Base-by-base conservation (phyloP, 305 asterid genomes). In the Fraxinus velutina region DNA sequence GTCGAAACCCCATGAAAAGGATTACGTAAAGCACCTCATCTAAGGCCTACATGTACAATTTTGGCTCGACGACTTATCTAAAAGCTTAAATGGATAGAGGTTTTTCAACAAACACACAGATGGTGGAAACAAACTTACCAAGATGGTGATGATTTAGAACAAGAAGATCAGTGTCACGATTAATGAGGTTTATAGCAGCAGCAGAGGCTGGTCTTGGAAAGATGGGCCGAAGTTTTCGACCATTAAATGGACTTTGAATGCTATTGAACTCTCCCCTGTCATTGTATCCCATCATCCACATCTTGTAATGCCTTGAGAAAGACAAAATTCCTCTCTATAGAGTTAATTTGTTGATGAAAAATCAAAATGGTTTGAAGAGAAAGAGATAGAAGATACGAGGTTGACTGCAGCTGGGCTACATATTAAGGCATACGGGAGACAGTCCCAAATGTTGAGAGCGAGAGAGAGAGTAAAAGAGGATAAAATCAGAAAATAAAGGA, bases 281-380 rank as follows among this genome's bases (percentile, higher is more conserved):
- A 64, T 80, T 92, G 84, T 89, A 94, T 36, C 97, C 97, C 97
- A 91, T 92, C 97, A 92, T 93, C 98, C 98, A 94, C 98, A 94
- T 91, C 68, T 75, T 80, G 82, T 13, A 62, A 29, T 70, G 71
- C 17, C 34, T 70, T 29, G 50, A 79, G 37, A 10, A 34, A 34
- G 12, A 2, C 36, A 33, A 77, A 55, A 24, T 50, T 13, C 50
- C 33, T 27, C 22, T 77, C 34, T 21, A 10, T 2, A 42, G 4
- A 37, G 44, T 37, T 37, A 37, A 37, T 37, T 39, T 39, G 3
- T 42, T 10, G 15, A 42, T 42, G 52, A 42, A 10, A 42, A 62
- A 36, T 36, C 66, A 9, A 34, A 78, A 78, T 62, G 27, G 9
- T 13, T 15, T 15, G 0, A 9, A 32, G 8, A 15, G 64, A 42